Evolutionary conservation across 176 grass and related monocot species (phyloP), one percentile per base, ranked within the genome.

Genomic region (Triticum monococcum): DNA sequence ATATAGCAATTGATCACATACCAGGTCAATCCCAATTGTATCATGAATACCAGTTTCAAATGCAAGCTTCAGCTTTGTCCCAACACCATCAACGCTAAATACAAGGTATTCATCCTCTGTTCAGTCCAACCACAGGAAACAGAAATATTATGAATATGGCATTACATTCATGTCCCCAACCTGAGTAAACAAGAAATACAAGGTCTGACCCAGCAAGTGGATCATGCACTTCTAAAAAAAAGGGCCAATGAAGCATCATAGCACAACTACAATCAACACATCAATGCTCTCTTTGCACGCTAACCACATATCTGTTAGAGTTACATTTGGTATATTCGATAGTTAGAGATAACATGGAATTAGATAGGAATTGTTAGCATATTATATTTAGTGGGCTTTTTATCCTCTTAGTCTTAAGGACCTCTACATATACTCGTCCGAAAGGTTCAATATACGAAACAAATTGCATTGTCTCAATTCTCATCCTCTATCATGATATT

Each of bases 31-130:
- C 35, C 97, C 97, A 85, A 99, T 91, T 35, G 97, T 99, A 60
- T 99, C 90, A 87, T 99, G 97, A 83, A 91, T 96, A 57, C 88
- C 97, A 20, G 97, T 91, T 84, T 99, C 97, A 85, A 99, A 96
- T n/a, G 97, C 97, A 87, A 99, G 90, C 80, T 99, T 99, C 45
- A 99, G 77, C 87, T 99, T 96, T 17, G 97, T 99, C 70, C 97
- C 97, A 33, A 99, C 97, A 28, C 97, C 97, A 36, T 99, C 97
- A 0, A 85, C 90, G 8, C 97, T 89, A 75, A 81, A 83, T 24
- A 96, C 94, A 85, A 99, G 90, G 57, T 90, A 99, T 6, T 87
- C 77, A 68, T 91, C 94, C 12, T 89, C 97, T 96, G 85, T 89
- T 72, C 48, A 77, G 81, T n/a, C 65, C 25, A 73, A 48, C 45